Conservation (phyloP, 2,329 filamentous ascomycete species). For the Epichloe glyceriae region DNA sequence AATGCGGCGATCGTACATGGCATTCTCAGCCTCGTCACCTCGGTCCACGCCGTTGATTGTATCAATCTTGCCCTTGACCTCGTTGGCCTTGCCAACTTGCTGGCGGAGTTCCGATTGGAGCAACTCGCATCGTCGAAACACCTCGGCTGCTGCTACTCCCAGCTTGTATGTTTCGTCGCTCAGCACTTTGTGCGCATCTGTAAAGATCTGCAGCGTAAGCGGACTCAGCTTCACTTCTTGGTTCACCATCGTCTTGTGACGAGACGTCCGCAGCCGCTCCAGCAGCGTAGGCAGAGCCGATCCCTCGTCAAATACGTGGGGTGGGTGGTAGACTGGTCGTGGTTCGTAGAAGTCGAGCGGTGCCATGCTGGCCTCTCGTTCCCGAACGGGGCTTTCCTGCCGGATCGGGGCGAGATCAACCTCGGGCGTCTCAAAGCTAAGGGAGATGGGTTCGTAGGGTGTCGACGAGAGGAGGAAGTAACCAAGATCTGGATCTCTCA, state of each 20-base stretch:
- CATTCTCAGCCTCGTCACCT: conserved; percentile 38
- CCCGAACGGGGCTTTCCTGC: conserved; percentile 29
- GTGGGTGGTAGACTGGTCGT: conserved; percentile 53
- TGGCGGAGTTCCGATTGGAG: conserved; percentile 54
- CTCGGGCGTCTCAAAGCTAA: conserved; percentile 48
- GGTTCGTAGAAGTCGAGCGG: conserved; percentile 44
- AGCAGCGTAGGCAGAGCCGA: conserved; percentile 44
- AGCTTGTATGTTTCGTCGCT: conserved; percentile 56
- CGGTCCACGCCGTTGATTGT: conserved; percentile 37
- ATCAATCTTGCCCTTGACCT: conserved; percentile 54
- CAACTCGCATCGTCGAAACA: conserved; percentile 58
- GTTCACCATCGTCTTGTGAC: conserved; percentile 47
- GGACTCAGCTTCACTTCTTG: conserved; percentile 59
- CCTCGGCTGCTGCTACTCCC: conserved; percentile 55
- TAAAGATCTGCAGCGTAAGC: conserved; percentile 57
- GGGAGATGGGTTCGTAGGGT: conserved; percentile 40
- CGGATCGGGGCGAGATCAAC: conserved; percentile 31
- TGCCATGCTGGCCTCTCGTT: conserved; percentile 28
- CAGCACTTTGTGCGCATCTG: conserved; percentile 58
- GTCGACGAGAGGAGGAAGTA: conserved; percentile 50
- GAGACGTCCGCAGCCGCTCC: conserved; percentile 43
- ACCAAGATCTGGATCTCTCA: conserved; percentile 49
- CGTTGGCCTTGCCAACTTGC: conserved; percentile 53
- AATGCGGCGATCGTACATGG: conserved; percentile 46
- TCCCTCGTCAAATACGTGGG: conserved; percentile 43